Base-by-base conservation (phyloP, 2,329 filamentous ascomycete genomes). In the Diaporthe australafricana region DNA sequence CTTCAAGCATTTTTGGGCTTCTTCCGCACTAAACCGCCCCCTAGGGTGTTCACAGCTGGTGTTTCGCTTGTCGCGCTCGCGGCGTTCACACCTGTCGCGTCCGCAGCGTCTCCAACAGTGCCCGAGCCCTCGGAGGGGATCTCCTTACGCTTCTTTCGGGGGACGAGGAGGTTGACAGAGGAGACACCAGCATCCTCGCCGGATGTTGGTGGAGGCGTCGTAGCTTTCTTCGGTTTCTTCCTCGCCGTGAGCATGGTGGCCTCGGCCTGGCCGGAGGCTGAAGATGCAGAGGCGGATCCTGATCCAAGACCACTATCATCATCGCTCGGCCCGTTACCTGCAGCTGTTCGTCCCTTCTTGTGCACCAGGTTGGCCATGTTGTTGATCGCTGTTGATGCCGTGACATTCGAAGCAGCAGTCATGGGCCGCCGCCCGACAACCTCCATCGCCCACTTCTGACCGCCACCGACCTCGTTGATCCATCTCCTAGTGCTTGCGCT, bases 401-500 rank as follows among this genome's bases (percentile, higher is more conserved):
- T 38, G 7, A 55, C n/a, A 20, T 45, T 40, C 14, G 65, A 17
- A 2, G n/a, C 38, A 16, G 32, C n/a, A 0, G 45, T 40, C 1
- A 72, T 16, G 14, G 62, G 53, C 7, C 67, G 66, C 25, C 42
- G 67, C 2, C 90, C 90, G 4, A 80, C 78, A 1, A 92, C 81
- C 0, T 82, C 80, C 11, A 85, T 78, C 0, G 88, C 87, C 89
- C 89, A 92, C 25, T 79, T 76, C 1, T 83, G 80, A 0, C 87
- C 86, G 70, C 85, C 83, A 20, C 87, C 88, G 1, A 92, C 89
- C 77, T 96, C 93, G 17, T 86, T 86, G 53, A 91, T 85, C 93
- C 93, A 96, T 68, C 92, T 89, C 66, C 81, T 83, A 2, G 93
- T 94, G 77, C 92, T 94, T 40, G 85, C 84, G 1, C 83, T 84